A percentile compares a stretch with the other conserved stretches of the same genome.
phyloP scores from a whole-genome alignment of 805 yeast genomes.

The Alloascoidea hylecoeti region DNA sequence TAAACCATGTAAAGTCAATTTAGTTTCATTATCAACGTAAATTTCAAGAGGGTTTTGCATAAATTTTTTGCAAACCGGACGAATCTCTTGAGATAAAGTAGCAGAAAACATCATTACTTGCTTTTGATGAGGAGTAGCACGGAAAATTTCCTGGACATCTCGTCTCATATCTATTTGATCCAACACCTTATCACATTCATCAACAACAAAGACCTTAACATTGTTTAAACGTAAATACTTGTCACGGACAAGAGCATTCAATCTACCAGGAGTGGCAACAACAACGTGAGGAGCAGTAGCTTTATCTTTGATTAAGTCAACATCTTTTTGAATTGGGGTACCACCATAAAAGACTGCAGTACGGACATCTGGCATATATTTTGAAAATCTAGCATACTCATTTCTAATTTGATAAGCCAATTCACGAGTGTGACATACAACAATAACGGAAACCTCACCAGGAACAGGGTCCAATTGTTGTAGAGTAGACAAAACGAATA shows the following conservation, averaged over 20 bases:
- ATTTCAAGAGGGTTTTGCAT: slow-evolving; percentile 97
- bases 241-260: slow-evolving; percentile 87
- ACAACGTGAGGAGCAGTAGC: slow-evolving; percentile 94
- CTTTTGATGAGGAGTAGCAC: slow-evolving; percentile 95
- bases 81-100: slow-evolving; percentile 83
- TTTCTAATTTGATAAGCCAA: slow-evolving; percentile 96
- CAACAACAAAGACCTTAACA: slow-evolving; percentile 89
- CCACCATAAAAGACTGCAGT: slow-evolving; percentile 98
- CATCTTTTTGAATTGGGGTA: slow-evolving; percentile 71
- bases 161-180: slow-evolving; percentile 86
- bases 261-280: slow-evolving; percentile 97
- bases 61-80: slow-evolving; percentile 95
- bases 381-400: slow-evolving; percentile 94
- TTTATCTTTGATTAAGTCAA: slow-evolving; percentile 77
- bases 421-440: slow-evolving; percentile 96
- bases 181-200: slow-evolving; percentile 96
- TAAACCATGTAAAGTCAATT: slow-evolving; percentile 93
- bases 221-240: slow-evolving; percentile 76
- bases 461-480: slow-evolving; percentile 96
- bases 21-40: slow-evolving; percentile 94
- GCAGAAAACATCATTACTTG: slow-evolving; percentile 99
- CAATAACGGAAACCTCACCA: slow-evolving; percentile 91
- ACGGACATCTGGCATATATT: slow-evolving; percentile 95
- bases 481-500: slow-evolving; percentile 86
- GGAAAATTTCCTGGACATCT: slow-evolving; percentile 95